Percentiles rank a stretch among this genome's conserved stretches.
phyloP scores from a whole-genome alignment of 2,329 filamentous ascomycete species.

The Pseudomassariella vexata region DNA sequence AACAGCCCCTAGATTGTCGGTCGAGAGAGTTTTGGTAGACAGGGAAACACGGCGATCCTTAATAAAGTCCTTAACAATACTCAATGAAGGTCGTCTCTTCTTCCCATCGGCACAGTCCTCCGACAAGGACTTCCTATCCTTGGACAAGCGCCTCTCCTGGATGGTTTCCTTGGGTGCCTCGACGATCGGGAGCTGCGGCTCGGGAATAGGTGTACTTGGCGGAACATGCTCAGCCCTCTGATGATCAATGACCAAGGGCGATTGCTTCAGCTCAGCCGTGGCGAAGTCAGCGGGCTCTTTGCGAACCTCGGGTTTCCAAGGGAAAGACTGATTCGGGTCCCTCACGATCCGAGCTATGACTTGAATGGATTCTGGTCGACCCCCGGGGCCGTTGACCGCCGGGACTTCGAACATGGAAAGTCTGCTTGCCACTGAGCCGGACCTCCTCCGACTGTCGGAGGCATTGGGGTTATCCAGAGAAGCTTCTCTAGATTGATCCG shows the following conservation, averaged over 20 bases:
- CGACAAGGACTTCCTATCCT: slow-evolving; percentile 27
- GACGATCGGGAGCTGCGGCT: slow-evolving; percentile 14
- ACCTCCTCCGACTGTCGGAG: slow-evolving; percentile 33
- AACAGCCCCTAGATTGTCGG: slow-evolving; percentile 32
- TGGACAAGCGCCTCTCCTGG: slow-evolving; percentile 42
- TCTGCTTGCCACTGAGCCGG: slow-evolving; percentile 49
- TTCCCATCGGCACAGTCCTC: slow-evolving; percentile 30
- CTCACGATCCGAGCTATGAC: slow-evolving; percentile 81
- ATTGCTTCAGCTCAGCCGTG: slow-evolving; percentile 50
- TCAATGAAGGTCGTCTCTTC: slow-evolving; percentile 52
- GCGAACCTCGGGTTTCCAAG: slow-evolving; percentile 32
- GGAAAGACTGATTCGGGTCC: slow-evolving; percentile 43
- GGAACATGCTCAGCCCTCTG: slow-evolving; percentile 33
- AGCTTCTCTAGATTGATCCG: slow-evolving; percentile 19
- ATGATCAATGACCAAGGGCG: slow-evolving; percentile 53
- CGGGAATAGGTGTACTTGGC: slow-evolving; percentile 19
- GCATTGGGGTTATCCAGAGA: slow-evolving; percentile 13
- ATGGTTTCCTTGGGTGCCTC: slow-evolving; percentile 37
- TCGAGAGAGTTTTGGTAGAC: slow-evolving; percentile 37
- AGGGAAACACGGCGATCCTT: slow-evolving; percentile 52
- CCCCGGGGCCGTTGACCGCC: slow-evolving; percentile 30
- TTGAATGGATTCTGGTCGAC: slow-evolving; percentile 70
- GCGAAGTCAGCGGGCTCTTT: slow-evolving; percentile 37
- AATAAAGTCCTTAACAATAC: slow-evolving; percentile 55
- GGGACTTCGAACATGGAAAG: slow-evolving; percentile 48